Base-by-base conservation (phyloP, 2,329 filamentous ascomycete genomes). In the Aspergillus calidoustus region DNA sequence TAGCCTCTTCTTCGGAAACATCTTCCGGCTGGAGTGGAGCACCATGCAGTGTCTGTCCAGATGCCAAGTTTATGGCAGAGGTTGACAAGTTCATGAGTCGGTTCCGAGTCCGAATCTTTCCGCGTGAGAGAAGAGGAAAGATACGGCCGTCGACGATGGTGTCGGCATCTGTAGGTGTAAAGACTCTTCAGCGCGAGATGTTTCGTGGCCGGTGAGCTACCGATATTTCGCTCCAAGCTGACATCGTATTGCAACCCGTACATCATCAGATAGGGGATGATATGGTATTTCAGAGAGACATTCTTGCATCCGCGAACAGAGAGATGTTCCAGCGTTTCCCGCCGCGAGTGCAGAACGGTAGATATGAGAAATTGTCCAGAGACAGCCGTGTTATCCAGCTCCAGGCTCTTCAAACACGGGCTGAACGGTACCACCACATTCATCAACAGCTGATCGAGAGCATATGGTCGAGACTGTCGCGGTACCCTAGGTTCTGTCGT, bases 281-380 rank as follows among this genome's bases (percentile, higher is more conserved):
- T 84, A 69, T 88, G 85, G 69, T 88, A 87, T 70, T 88, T 88
- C 66, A 88, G 81, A 13, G 85, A 87, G 43, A 88, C 86, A 71
- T 88, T 87, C 74, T 87, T 87, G 78, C 86, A 88, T 22, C 86
- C 86, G 23, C 86, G 83, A 52, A 87, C 84, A 1, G 85, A 87
- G 49, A 88, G 78, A 68, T 88, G 85, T 69, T 84, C 80, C 50
- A 88, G 76, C 0, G 83, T 86, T 58, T 82, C 80, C 59, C 83
- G 80, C 31, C 84, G 81, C 46, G 82, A 79, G 63, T 83, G 79
- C 55, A 87, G 75, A 19, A 88, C 83, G 22, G 79, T 83, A 43
- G 80, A 81, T 8, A 83, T 83, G 51, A 88, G 78, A 47, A 83
- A 84, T 58, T 84, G 81, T 28, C 86, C 86, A 25, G 82, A 84